phyloP scores from a whole-genome alignment of 2,329 filamentous ascomycete genomes.

The Neurospora sp. region DNA sequence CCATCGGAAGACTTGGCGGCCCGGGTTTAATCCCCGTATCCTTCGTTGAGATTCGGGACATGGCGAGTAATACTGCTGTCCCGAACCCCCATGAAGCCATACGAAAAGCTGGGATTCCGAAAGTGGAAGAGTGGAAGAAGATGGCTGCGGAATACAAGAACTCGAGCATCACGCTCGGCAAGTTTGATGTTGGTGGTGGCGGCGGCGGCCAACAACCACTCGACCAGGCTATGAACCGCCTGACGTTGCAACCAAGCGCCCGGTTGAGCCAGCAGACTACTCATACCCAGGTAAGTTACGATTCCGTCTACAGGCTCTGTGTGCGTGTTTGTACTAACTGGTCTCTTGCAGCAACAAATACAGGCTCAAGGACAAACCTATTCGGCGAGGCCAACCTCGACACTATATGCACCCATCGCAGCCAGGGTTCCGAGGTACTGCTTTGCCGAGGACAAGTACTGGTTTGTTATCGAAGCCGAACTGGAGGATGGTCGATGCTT shows the following conservation, averaged over 20 bases:
- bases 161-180: conserved; percentile 91
- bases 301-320: background rate
- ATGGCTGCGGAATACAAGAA: conserved; percentile 99
- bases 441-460: conserved; percentile 96
- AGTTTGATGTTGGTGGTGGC: conserved; percentile 56
- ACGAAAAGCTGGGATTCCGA: conserved; percentile 77
- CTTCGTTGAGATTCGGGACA: conserved; percentile 92
- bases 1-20: conserved; percentile 92
- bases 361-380: conserved; percentile 10
- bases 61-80: conserved; percentile 76
- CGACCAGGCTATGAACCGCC: conserved; percentile 62
- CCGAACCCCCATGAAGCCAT: conserved; percentile 77
- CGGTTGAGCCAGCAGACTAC: conserved; percentile 39
- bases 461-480: conserved; percentile 90
- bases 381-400: conserved; percentile 32
- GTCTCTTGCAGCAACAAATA: conserved; percentile 13
- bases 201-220: conserved; percentile 38
- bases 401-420: conserved; percentile 64
- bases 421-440: conserved; percentile 88
- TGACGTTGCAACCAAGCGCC: conserved; percentile 57
- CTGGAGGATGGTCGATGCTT: conserved; percentile 86
- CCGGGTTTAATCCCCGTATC: conserved; percentile 93
- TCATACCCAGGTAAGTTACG: conserved; percentile 36
- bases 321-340: background rate
- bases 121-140: conserved; percentile 98